Evolutionary conservation across 2,329 filamentous ascomycete genomes (phyloP).

Genomic region (Aspergillus sp.): DNA sequence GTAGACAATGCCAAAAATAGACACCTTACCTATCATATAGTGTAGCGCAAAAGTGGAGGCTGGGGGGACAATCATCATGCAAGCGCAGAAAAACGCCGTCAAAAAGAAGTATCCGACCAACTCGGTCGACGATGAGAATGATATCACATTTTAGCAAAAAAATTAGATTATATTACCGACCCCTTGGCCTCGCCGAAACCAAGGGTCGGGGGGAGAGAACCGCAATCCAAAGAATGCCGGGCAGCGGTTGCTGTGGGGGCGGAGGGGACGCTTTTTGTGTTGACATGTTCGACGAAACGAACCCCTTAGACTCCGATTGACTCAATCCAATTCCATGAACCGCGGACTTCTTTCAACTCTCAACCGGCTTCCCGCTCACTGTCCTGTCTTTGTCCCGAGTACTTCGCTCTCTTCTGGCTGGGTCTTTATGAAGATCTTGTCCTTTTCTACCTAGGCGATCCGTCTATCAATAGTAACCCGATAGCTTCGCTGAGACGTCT

Average conservation of each 20-base stretch:
- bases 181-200: background rate
- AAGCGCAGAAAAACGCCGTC: background rate
- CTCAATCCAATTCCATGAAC: background rate
- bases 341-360: background rate
- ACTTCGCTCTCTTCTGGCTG: constrained; percentile 4
- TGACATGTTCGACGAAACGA: constrained; percentile 16
- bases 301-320: constrained; percentile 6
- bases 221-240: constrained; percentile 11
- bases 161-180: background rate
- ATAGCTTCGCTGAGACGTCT: background rate
- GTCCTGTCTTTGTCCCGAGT: constrained; percentile 1
- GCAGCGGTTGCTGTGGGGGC: constrained; percentile 26
- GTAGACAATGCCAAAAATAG: background rate
- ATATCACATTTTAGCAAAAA: background rate
- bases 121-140: background rate
- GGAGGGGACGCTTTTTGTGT: constrained; percentile 17
- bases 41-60: background rate
- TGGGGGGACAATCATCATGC: background rate
- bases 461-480: constrained; percentile 11
- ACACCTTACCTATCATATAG: background rate
- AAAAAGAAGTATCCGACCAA: no score
- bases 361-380: background rate
- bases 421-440: constrained; percentile 20
- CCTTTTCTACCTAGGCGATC: constrained; percentile 14
- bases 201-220: constrained; percentile 10